These are phyloP conservation scores for Phaffomyces thermotolerans DNA, from an alignment of 805 yeast genomes.

Conservation along the genomic window DNA sequence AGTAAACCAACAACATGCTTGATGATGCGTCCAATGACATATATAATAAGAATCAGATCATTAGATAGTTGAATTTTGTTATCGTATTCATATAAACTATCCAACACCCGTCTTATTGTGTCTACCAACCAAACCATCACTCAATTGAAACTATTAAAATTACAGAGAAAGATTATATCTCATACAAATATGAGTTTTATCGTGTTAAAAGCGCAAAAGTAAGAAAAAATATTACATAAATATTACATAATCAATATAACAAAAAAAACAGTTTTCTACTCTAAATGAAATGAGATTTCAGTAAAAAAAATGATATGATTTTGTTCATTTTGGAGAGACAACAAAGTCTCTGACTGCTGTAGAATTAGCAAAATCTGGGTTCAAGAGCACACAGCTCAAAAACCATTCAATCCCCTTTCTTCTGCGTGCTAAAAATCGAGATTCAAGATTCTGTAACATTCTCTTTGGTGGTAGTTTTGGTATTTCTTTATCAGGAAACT, in stretches of 20 bases:
- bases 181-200: too few species aligned
- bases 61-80: conserved; percentile 6
- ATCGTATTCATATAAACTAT: not conserved
- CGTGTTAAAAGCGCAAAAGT: too few species aligned
- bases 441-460: conserved; percentile 18
- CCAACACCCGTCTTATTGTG: not conserved
- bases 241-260: too few species aligned
- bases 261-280: too few species aligned
- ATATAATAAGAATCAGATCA: conserved; percentile 16
- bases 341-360: conserved; percentile 27
- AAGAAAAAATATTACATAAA: too few species aligned
- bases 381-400: conserved; percentile 35
- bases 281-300: too few species aligned
- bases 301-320: not conserved
- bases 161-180: too few species aligned
- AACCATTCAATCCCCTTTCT: conserved; percentile 39
- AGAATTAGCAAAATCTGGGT: conserved; percentile 31
- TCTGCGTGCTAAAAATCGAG: conserved; percentile 30
- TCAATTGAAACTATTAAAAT: too few species aligned
- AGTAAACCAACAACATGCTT: conserved; percentile 9
- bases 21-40: conserved; percentile 16
- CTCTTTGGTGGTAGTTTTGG: conserved; percentile 42
- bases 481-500: conserved; percentile 31
- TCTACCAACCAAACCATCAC: not conserved
- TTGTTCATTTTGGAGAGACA: not conserved